Conservation (phyloP, 768 basidiomycete species). For the Calvatia gigantea region DNA sequence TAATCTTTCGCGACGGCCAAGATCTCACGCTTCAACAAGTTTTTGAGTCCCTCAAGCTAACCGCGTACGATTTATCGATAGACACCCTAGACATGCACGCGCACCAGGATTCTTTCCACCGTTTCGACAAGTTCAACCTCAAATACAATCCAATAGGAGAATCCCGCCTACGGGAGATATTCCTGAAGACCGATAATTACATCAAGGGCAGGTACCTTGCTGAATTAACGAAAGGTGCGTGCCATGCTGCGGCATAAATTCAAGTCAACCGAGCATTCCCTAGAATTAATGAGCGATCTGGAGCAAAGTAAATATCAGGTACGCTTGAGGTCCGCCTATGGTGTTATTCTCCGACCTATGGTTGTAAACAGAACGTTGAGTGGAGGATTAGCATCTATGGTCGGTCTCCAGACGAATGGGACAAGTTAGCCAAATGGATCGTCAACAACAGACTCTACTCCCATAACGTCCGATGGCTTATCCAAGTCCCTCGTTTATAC, state of each 20-base stretch:
- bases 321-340: slow-evolving; percentile 12
- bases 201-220: slow-evolving; percentile 92
- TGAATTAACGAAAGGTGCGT: slow-evolving; percentile 83
- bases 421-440: slow-evolving; percentile 97
- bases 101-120: slow-evolving; percentile 96
- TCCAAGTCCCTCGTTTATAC: slow-evolving; percentile 93
- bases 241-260: neutral
- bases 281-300: slow-evolving; percentile 96
- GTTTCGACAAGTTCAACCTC: slow-evolving; percentile 97
- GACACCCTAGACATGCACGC: slow-evolving; percentile 99
- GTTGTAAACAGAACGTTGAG: slow-evolving; percentile 71
- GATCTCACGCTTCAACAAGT: slow-evolving; percentile 88
- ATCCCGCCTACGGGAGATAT: slow-evolving; percentile 92
- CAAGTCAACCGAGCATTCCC: neutral
- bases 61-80: slow-evolving; percentile 96
- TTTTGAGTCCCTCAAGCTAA: slow-evolving; percentile 93
- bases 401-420: slow-evolving; percentile 83
- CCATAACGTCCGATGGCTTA: slow-evolving; percentile 97
- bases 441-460: slow-evolving; percentile 90
- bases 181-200: slow-evolving; percentile 96
- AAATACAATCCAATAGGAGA: slow-evolving; percentile 98
- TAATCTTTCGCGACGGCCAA: slow-evolving; percentile 91
- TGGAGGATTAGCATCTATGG: slow-evolving; percentile 98
- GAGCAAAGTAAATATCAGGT: slow-evolving; percentile 99
- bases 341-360: neutral